Base-by-base conservation (phyloP, 2,329 filamentous ascomycete genomes). In the Exophiala viscosa region DNA sequence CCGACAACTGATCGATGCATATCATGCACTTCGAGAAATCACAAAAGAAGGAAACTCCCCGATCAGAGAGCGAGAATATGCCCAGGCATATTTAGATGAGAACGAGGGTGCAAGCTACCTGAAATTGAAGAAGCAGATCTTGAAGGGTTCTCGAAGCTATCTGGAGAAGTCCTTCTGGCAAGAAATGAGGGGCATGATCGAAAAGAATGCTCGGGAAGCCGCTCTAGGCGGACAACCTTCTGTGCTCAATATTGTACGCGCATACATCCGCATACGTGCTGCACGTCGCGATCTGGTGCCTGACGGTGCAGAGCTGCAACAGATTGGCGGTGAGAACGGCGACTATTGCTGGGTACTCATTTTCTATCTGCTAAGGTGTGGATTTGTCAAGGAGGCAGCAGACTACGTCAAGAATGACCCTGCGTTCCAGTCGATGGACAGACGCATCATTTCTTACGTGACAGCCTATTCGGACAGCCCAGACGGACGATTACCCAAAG, bases 141-240 rank as follows among this genome's bases (percentile, higher is more conserved):
- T 96, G 11, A 78, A 83, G 45, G 92, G 92, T 2, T 90, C 90
- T 45, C 87, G 88, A 57, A 74, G 70, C 11, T 95, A 87, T 69
- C 74, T 97, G 20, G 92, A 97, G 71, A 84, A 83, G 63, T 81
- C 86, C 59, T 96, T 95, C 69, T 84, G 87, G 66, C 76, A 78
- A 44, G 84, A 92, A 60, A 79, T 97, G 34, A 88, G 96, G 66
- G 79, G 76, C 8, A 76, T 87, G 36, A 86, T 99, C 55, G 79
- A 82, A 35, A 95, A 87, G 69, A 89, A 93, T 66, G 90, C 91
- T 2, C 83, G 86, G 50, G 91, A 96, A 66, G 92, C 93, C 28
- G 88, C 88, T 66, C 80, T 96, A 38, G 93, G 93, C 54, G 93
- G 93, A 59, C 82, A 90, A 36, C 93, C 93, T 1, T 90, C 91